Evolutionary conservation across 371 early-diverging fungal species (phyloP).

Genomic region (Blakeslea trispora): DNA sequence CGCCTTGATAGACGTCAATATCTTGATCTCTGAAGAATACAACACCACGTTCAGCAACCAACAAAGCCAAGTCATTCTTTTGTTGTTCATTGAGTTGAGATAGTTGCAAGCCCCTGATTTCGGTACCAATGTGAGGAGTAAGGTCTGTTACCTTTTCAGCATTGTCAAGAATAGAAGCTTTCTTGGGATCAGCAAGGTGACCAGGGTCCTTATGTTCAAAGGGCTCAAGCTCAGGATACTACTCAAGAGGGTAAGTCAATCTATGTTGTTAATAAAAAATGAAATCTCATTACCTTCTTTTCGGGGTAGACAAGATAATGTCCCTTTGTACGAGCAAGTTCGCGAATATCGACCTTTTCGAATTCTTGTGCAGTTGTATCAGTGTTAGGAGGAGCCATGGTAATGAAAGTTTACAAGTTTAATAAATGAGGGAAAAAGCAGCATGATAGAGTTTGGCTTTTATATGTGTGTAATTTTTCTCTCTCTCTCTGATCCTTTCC

Average conservation of each 20-base stretch:
- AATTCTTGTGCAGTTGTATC: constrained; percentile 33
- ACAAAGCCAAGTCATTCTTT: constrained; percentile 59
- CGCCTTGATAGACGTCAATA: constrained; percentile 53
- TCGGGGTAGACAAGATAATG: constrained; percentile 42
- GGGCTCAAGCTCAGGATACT: constrained; percentile 38
- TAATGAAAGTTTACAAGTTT: too few species aligned
- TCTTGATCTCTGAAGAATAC: constrained; percentile 70
- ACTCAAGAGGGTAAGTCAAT: background rate
- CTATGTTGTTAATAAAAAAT: background rate
- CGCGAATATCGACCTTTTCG: constrained; percentile 39
- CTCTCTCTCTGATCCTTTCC: too few species aligned
- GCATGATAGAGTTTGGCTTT: too few species aligned
- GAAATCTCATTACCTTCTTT: constrained; percentile 22
- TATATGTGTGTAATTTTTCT: too few species aligned
- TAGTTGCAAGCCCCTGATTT: constrained; percentile 62
- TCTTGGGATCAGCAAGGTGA: constrained; percentile 57
- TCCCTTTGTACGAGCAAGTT: constrained; percentile 42
- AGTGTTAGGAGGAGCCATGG: constrained; percentile 31
- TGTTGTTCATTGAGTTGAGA: constrained; percentile 57
- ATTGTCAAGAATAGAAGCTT: constrained; percentile 55
- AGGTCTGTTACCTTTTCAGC: constrained; percentile 64
- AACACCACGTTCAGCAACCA: constrained; percentile 66
- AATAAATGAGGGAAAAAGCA: too few species aligned
- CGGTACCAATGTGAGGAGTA: constrained; percentile 70
- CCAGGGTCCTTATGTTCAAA: constrained; percentile 48